phyloP scores from a whole-genome alignment of 2,329 filamentous ascomycete genomes.

The Fusarium secorum region DNA sequence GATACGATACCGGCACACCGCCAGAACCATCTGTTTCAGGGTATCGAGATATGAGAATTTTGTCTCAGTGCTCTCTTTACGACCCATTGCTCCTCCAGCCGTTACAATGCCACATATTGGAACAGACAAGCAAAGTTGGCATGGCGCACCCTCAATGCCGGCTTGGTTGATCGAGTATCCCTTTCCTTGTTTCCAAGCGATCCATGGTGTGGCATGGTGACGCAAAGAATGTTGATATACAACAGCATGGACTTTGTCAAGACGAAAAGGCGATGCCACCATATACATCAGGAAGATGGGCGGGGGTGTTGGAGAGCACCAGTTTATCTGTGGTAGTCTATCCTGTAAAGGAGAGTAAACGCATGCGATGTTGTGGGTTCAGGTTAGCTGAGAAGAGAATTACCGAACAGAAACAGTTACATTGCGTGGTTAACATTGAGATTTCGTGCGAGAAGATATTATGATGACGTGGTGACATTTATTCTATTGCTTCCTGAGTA shows the following conservation, averaged over 20 bases:
- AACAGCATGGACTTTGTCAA: background rate
- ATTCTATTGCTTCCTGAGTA: background rate
- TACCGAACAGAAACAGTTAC: background rate
- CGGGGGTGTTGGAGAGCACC: background rate
- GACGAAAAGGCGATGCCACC: background rate
- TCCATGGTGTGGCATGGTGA: background rate
- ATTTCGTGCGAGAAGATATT: background rate
- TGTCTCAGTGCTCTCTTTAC: background rate
- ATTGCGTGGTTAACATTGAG: background rate
- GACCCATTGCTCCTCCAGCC: background rate
- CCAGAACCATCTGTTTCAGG: conserved; percentile 33
- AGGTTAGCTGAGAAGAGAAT: background rate
- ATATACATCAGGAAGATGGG: background rate
- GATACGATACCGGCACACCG: conserved; percentile 26
- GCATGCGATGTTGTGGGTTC: background rate
- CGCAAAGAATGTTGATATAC: background rate
- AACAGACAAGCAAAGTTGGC: conserved; percentile 5
- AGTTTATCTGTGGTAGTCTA: background rate
- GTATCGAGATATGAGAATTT: conserved; percentile 23
- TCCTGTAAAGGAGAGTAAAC: background rate
- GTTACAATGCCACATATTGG: background rate
- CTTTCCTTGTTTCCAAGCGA: background rate
- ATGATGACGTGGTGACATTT: background rate
- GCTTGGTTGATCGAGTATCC: background rate
- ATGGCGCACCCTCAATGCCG: background rate